Percentiles rank a stretch among this genome's conserved stretches.
phyloP scores from a whole-genome alignment of 768 basidiomycete species.

The Mrakia hoshinonis region DNA sequence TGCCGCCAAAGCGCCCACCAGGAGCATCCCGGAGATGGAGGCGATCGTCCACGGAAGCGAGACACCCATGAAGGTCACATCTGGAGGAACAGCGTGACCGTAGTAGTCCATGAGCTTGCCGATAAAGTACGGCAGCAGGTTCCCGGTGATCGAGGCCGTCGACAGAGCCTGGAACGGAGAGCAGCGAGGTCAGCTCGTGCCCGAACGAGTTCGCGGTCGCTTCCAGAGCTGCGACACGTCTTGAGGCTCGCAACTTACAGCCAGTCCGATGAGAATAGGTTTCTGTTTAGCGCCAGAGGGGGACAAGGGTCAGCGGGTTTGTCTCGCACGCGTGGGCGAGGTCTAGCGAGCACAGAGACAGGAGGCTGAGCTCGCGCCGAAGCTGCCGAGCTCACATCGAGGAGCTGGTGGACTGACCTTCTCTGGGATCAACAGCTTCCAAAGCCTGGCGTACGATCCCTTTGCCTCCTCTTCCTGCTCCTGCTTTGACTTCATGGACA shows the following conservation, averaged over 20 bases:
- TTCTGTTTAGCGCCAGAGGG: neutral
- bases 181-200: neutral
- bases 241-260: neutral
- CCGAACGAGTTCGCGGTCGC: neutral
- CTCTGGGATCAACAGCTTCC: constrained; percentile 21
- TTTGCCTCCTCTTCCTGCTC: constrained; percentile 16
- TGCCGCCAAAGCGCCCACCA: constrained; percentile 22
- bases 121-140: constrained; percentile 19
- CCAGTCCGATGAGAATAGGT: constrained; percentile 12
- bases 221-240: too few species aligned
- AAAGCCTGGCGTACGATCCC: constrained; percentile 15
- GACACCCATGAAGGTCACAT: constrained; percentile 27
- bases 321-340: neutral
- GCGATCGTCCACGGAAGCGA: constrained; percentile 1
- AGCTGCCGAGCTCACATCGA: neutral
- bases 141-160: constrained; percentile 16
- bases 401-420: constrained; percentile 8
- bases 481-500: neutral
- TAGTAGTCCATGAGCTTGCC: constrained; percentile 29
- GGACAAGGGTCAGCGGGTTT: neutral
- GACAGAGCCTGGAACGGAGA: constrained; percentile 12
- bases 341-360: neutral
- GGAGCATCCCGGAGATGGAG: neutral
- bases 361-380: neutral
- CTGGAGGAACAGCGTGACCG: constrained; percentile 3